Evolutionary conservation across 495 filamentous ascomycete genomes (phyloP).

Genomic region (Astrothelium subdiscretum): DNA sequence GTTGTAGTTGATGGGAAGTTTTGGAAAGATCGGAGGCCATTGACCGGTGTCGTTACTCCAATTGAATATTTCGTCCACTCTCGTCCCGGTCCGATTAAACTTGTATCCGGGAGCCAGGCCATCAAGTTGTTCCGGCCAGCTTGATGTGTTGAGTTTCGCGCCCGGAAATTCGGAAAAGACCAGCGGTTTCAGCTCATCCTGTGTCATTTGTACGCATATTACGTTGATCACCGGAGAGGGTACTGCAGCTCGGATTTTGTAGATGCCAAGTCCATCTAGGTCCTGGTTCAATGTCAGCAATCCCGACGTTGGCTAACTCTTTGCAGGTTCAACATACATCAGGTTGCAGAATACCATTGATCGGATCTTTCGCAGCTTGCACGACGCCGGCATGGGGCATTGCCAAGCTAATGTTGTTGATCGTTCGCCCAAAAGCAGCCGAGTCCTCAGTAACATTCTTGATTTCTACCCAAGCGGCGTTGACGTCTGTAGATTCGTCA

Average conservation of each 20-base stretch:
- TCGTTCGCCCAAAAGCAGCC: slow-evolving; percentile 33
- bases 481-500: slow-evolving; percentile 54
- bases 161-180: slow-evolving; percentile 34
- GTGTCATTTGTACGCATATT: slow-evolving; percentile 52
- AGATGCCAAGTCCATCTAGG: slow-evolving; percentile 52
- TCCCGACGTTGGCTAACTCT: background rate
- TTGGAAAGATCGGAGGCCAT: slow-evolving; percentile 52
- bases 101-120: background rate
- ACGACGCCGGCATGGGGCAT: slow-evolving; percentile 62
- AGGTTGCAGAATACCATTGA: slow-evolving; percentile 57
- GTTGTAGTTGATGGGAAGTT: slow-evolving; percentile 48
- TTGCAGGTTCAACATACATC: background rate
- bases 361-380: slow-evolving; percentile 42
- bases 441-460: slow-evolving; percentile 38
- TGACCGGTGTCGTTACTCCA: slow-evolving; percentile 40
- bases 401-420: slow-evolving; percentile 64
- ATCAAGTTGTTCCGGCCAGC: slow-evolving; percentile 19
- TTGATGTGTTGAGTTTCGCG: slow-evolving; percentile 24
- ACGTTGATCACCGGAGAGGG: slow-evolving; percentile 56
- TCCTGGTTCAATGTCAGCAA: slow-evolving; percentile 25
- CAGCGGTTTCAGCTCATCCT: slow-evolving; percentile 46
- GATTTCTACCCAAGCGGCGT: slow-evolving; percentile 46
- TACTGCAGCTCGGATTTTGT: slow-evolving; percentile 50
- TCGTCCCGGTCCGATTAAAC: slow-evolving; percentile 38
- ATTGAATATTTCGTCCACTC: slow-evolving; percentile 56